A percentile compares a stretch with the other conserved stretches of the same genome.
Evolutionary conservation across 805 yeast species (phyloP).

Genomic region (Helenozyma baotianmanensis): DNA sequence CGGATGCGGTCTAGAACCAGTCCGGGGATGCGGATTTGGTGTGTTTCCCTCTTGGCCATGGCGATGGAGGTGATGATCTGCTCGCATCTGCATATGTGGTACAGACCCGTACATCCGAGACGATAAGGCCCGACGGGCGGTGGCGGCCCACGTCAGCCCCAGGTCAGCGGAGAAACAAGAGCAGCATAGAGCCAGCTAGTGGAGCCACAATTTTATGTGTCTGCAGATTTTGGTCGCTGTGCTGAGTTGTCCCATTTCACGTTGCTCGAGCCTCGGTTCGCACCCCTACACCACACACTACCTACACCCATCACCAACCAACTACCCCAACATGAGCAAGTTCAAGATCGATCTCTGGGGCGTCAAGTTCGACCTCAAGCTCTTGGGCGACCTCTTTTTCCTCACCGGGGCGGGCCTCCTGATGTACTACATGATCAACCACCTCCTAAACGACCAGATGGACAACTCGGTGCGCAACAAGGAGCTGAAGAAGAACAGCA

Average conservation of each 20-base stretch:
- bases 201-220: too few species aligned
- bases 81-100: not conserved
- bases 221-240: too few species aligned
- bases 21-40: slow-evolving; percentile 56
- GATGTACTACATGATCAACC: slow-evolving; percentile 56
- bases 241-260: too few species aligned
- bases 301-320: too few species aligned
- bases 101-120: slow-evolving; percentile 1
- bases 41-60: slow-evolving; percentile 19
- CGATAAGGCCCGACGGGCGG: too few species aligned
- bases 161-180: too few species aligned
- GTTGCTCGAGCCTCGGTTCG: too few species aligned
- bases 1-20: slow-evolving; percentile 48
- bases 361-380: slow-evolving; percentile 34
- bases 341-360: slow-evolving; percentile 35
- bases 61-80: slow-evolving; percentile 2
- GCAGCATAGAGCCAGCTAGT: too few species aligned
- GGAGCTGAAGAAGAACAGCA: slow-evolving; percentile 62
- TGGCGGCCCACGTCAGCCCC: too few species aligned
- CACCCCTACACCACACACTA: too few species aligned
- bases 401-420: slow-evolving; percentile 63
- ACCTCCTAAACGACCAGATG: slow-evolving; percentile 31
- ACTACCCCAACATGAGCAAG: slow-evolving; percentile 29
- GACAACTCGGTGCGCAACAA: slow-evolving; percentile 40
- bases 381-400: slow-evolving; percentile 37